Percentiles rank a stretch among this genome's conserved stretches.
phyloP scores from a whole-genome alignment of 495 filamentous ascomycete genomes.

The Pseudoneurospora amorphoporcata region DNA sequence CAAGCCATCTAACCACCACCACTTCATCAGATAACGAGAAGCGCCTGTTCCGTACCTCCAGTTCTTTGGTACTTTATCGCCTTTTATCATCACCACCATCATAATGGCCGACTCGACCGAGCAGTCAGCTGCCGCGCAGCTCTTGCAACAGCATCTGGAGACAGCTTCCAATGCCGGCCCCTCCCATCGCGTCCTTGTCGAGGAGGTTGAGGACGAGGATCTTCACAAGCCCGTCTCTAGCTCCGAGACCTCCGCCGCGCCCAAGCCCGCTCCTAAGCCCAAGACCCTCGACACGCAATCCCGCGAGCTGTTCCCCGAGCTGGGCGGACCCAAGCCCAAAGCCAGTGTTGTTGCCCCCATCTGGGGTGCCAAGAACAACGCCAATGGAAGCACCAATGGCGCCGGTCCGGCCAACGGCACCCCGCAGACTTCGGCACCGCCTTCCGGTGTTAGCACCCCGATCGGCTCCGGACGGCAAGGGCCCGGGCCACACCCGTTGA shows the following conservation, averaged over 20 bases:
- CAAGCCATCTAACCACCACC: background rate
- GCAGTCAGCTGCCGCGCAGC: conserved; percentile 57
- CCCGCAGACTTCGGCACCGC: conserved; percentile 46
- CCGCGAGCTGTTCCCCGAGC: conserved; percentile 79
- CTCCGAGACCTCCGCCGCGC: conserved; percentile 30
- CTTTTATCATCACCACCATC: conserved; percentile 1
- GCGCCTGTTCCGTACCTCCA: background rate
- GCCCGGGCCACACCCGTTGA: conserved; percentile 50
- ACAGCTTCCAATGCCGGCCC: conserved; percentile 34
- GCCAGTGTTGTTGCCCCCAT: conserved; percentile 47
- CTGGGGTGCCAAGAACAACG: conserved; percentile 37
- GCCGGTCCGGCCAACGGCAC: conserved; percentile 39
- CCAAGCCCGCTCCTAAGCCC: conserved; percentile 55
- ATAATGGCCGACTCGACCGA: conserved; percentile 25
- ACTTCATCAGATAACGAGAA: background rate
- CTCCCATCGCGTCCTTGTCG: conserved; percentile 59
- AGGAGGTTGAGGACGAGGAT: conserved; percentile 76
- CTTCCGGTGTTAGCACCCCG: conserved; percentile 48
- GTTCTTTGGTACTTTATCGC: background rate
- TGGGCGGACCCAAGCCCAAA: conserved; percentile 62
- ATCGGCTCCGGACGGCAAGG: conserved; percentile 33
- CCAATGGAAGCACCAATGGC: conserved; percentile 54
- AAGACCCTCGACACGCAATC: conserved; percentile 68
- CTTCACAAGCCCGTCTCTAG: conserved; percentile 34
- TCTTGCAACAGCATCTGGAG: conserved; percentile 58